Conservation (phyloP, 2,329 filamentous ascomycete genomes). For the Lasiodiplodia citricola region DNA sequence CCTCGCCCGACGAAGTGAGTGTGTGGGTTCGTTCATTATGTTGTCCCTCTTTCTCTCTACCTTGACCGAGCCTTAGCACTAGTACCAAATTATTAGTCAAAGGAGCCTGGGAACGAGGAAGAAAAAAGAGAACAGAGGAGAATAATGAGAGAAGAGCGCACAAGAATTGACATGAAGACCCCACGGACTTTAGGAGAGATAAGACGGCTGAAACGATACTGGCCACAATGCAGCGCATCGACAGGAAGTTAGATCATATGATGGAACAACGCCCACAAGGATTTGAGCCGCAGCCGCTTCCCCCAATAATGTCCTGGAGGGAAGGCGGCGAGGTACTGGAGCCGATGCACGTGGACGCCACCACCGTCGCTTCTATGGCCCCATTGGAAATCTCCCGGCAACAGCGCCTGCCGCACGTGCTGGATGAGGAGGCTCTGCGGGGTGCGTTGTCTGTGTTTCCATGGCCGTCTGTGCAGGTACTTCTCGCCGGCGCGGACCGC, state of each 20-base stretch:
- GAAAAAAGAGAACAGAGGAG: not conserved
- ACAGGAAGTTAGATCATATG: slow-evolving; percentile 9
- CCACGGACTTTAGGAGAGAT: not conserved
- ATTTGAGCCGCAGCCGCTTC: not conserved
- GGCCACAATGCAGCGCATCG: not conserved
- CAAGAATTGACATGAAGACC: not conserved
- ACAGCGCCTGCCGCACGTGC: not conserved
- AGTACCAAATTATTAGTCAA: not conserved
- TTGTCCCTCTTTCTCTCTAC: too few species aligned
- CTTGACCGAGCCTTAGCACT: not conserved
- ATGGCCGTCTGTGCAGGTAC: not conserved
- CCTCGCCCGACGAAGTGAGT: slow-evolving; percentile 67
- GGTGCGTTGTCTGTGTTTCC: not conserved
- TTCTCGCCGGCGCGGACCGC: not conserved
- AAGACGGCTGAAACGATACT: not conserved
- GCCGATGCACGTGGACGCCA: not conserved
- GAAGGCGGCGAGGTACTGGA: not conserved
- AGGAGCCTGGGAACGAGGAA: not conserved
- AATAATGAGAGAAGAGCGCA: not conserved
- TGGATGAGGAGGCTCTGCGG: not conserved
- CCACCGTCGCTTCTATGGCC: too few species aligned
- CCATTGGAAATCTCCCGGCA: not conserved
- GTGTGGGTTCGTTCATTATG: not conserved
- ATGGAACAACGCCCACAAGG: not conserved
- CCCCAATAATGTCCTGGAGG: not conserved